Percentiles rank a stretch among this genome's conserved stretches.
These are phyloP conservation scores for Russula foetens DNA, from an alignment of 768 basidiomycete species.

Conservation along the genomic window DNA sequence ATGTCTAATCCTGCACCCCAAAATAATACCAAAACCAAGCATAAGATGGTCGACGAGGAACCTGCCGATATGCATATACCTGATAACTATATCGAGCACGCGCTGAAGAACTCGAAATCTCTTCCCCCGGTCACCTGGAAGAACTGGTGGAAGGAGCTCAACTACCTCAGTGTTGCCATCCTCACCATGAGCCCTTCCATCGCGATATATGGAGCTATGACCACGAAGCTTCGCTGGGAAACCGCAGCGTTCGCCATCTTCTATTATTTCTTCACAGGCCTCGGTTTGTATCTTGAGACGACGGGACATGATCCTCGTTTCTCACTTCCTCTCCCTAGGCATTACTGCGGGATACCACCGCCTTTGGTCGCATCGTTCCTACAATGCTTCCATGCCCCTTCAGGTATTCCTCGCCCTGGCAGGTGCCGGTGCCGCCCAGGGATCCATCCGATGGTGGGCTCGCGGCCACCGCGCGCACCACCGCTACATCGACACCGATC, in stretches of 20 bases:
- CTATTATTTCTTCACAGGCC: conserved; percentile 72
- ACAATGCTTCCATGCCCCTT: conserved; percentile 79
- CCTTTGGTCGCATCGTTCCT: conserved; percentile 89
- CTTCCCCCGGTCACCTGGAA: conserved; percentile 38
- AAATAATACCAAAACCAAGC: neutral
- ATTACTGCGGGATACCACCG: conserved; percentile 94
- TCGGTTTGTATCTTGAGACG: conserved; percentile 48
- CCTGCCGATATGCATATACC: conserved; percentile 33
- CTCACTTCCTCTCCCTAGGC: conserved; percentile 31
- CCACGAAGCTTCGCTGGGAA: conserved; percentile 57
- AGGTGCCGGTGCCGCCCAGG: conserved; percentile 72
- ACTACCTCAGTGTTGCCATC: conserved; percentile 68
- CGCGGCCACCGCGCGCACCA: conserved; percentile 95
- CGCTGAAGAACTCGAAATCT: conserved; percentile 31
- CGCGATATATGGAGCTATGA: conserved; percentile 51
- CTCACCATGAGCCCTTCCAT: neutral
- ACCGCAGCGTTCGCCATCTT: conserved; percentile 58
- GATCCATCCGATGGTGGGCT: conserved; percentile 97
- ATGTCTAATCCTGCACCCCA: neutral
- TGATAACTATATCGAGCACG: conserved; percentile 44
- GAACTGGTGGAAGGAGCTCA: conserved; percentile 48
- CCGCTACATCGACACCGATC: conserved; percentile 92
- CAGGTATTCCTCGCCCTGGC: conserved; percentile 79
- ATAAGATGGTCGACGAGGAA: conserved; percentile 10
- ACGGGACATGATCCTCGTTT: conserved; percentile 17